Base-by-base conservation (phyloP, 331 rosid genomes). In the Erythrophleum ivorense region DNA sequence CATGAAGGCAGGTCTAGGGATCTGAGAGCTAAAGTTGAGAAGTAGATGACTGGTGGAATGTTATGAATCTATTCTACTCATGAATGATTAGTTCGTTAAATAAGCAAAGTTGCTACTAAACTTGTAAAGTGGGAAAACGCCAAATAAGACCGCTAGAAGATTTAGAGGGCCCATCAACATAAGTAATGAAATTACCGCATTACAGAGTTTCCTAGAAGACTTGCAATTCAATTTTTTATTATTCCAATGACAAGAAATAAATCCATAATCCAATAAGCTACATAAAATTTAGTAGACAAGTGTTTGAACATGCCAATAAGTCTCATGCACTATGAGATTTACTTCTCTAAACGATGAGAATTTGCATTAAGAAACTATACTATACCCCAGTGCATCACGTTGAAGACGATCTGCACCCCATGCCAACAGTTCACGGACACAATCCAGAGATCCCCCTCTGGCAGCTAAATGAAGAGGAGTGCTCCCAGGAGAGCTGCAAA, bases 371-470 rank as follows among this genome's bases (percentile, higher is more conserved):
- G 48, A 52, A 0, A 18, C n/a, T 33, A 62, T 9, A 33, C 43
- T 14, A 72, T 92, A 92, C 97, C 97, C 97, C 0, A 92, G 76
- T 16, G 90, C 82, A 87, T 92, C 97, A 75, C 92, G 81, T 58
- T 92, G 97, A 78, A 85, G 59, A 46, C 97, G 97, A 84, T 90
- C 97, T 2, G 92, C 97, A 41, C 97, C 97, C 97, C 97, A 92
- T 1, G 94, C 97, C 63, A 92, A 80, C 63, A 92, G 66, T 70
- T 83, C 90, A 2, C 97, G 82, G 66, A 92, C 86, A 86, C 97
- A 92, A 74, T 92, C 94, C 73, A 88, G 72, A 73, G 92, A 90
- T 53, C 97, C 97, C 46, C 94, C 97, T 79, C 92, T 88, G 55
- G 94, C 97, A 6, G 97, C 97, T 74, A 90, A 80, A 85, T 92